These are phyloP conservation scores for Gentiana straminea DNA, from an alignment of 257 asterid species.

Conservation along the genomic window DNA sequence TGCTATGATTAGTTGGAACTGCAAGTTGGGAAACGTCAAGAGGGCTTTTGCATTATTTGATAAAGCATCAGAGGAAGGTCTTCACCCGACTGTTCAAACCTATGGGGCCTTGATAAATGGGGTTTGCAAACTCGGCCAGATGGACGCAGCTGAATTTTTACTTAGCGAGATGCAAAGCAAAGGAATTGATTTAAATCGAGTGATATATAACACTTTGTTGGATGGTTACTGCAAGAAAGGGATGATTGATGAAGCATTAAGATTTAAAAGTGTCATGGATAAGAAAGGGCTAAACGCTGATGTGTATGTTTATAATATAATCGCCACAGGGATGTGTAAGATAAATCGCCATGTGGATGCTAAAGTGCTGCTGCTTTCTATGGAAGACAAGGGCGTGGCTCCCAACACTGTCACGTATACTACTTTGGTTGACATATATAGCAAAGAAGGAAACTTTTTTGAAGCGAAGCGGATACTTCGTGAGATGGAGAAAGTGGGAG, in stretches of 20 bases:
- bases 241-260: slow-evolving; percentile 62
- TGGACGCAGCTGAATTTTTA: slow-evolving; percentile 55
- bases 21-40: slow-evolving; percentile 40
- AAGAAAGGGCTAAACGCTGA: slow-evolving; percentile 65
- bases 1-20: slow-evolving; percentile 43
- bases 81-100: slow-evolving; percentile 56
- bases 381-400: slow-evolving; percentile 51
- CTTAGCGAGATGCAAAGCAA: slow-evolving; percentile 71
- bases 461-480: slow-evolving; percentile 34
- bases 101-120: slow-evolving; percentile 69
- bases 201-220: slow-evolving; percentile 66
- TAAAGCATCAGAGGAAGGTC: slow-evolving; percentile 50
- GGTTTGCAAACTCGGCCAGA: slow-evolving; percentile 54
- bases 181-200: slow-evolving; percentile 51
- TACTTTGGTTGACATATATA: slow-evolving; percentile 42
- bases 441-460: slow-evolving; percentile 54
- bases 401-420: slow-evolving; percentile 50
- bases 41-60: slow-evolving; percentile 61
- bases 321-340: slow-evolving; percentile 59
- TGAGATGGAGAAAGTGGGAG: slow-evolving; percentile 22
- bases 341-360: slow-evolving; percentile 57
- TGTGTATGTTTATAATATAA: slow-evolving; percentile 43
- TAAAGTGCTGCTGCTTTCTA: slow-evolving; percentile 40
- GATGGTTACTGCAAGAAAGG: slow-evolving; percentile 86
- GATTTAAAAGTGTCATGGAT: slow-evolving; percentile 49